A percentile compares a stretch with the other conserved stretches of the same genome.
Conservation (phyloP, 1,139 yeast species). For the Lodderomyces theae region DNA sequence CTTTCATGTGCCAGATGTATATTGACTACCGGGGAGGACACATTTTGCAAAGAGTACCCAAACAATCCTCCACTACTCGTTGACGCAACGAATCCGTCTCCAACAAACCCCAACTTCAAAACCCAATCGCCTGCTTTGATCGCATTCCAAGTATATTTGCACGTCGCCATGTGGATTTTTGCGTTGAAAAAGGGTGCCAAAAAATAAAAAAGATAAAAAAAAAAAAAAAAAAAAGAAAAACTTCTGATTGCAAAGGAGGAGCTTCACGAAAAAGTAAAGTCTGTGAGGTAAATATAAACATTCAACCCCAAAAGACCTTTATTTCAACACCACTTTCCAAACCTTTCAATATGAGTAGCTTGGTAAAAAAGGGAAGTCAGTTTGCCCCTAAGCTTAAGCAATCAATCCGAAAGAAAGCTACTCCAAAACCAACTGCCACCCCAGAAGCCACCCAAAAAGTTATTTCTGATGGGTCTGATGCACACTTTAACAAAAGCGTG, state of each 20-base stretch:
- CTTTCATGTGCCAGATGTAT: constrained; percentile 35
- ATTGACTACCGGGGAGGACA: constrained; percentile 11
- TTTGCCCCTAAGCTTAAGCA: constrained; percentile 41
- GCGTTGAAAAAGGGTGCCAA: neutral
- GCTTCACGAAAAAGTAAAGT: too few species aligned
- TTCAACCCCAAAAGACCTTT: too few species aligned
- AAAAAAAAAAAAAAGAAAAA: constrained; percentile 6
- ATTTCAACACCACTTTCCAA: neutral
- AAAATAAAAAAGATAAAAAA: constrained; percentile 3
- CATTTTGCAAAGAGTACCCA: constrained; percentile 26
- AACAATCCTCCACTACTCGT: constrained; percentile 49
- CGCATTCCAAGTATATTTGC: constrained; percentile 12
- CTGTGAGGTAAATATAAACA: neutral
- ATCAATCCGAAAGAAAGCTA: constrained; percentile 19
- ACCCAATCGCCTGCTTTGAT: constrained; percentile 45
- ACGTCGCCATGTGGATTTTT: constrained; percentile 10
- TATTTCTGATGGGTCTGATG: neutral
- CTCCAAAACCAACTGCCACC: constrained; percentile 20
- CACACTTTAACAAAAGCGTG: neutral
- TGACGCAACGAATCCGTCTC: constrained; percentile 40
- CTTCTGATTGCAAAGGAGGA: too few species aligned
- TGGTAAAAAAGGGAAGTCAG: constrained; percentile 40
- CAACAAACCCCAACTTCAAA: constrained; percentile 29
- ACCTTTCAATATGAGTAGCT: constrained; percentile 44
- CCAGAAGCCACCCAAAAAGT: constrained; percentile 15